Evolutionary conservation across 352 stramenopile species (phyloP), one percentile per base, ranked within the genome.

Genomic region (Plasmopara muralis): DNA sequence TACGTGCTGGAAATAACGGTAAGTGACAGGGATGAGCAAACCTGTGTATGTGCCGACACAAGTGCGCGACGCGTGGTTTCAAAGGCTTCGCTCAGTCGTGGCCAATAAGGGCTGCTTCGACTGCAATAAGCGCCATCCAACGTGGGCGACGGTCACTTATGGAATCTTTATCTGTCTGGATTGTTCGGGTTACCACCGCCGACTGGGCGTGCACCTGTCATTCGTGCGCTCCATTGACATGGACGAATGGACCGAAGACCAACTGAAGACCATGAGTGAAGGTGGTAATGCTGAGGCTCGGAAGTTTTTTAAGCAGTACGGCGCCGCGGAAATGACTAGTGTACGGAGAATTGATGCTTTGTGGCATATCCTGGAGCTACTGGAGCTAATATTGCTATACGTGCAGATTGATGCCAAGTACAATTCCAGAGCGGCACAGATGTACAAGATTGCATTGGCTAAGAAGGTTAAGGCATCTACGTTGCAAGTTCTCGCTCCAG

Each of bases 91-190:
- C 51, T 69, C 71, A 49, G 62, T 65, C 15, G 71, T 72, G 16
- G 84, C 84, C 44, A 95, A 95, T 57, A 95, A 95, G 53, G 66
- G 81, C 52, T 98, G 95, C 72, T 98, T 98, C 66, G 95, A 98
- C 75, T 98, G 95, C 74, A 93, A 87, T 59, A 95, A 95, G 49
- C 82, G 89, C 31, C 97, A 98, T 66, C 94, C 95, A 35, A 96
- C 78, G 44, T 98, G 95, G 94, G 93, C 93, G 12, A 97, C 88
- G 1, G 91, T 96, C 53, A 96, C 86, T 13, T 98, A 97, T 66
- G 94, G 94, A 57, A 88, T 98, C 38, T 97, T 98, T 58, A 97
- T 98, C 58, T 98, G 94, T 60, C 73, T 98, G 39, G 93, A 97
- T 60, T 98, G 93, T 70, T 97, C 87, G 2, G 92, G 87, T 0